phyloP scores from a whole-genome alignment of 305 asterid genomes.

The Fraxinus platypoda region DNA sequence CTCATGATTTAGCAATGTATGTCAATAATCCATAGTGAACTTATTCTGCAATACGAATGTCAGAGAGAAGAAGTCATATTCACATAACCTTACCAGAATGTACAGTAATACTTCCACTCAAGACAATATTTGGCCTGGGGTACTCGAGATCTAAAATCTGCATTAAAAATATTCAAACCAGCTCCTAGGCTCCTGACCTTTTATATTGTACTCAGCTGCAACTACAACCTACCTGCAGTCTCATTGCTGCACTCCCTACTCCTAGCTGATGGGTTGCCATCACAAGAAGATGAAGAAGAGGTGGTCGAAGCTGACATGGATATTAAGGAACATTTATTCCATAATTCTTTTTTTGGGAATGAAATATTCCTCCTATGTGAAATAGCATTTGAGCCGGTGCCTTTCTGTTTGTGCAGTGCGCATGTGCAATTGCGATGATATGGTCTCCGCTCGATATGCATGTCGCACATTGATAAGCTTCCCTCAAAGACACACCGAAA shows the following conservation, averaged over 20 bases:
- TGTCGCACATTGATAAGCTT: constrained; percentile 31
- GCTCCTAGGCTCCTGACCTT: background rate
- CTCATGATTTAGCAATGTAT: background rate
- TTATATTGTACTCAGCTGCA: background rate
- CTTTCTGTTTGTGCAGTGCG: constrained; percentile 31
- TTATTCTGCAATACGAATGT: background rate
- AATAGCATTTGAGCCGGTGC: constrained; percentile 19
- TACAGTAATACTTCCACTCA: background rate
- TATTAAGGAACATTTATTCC: constrained; percentile 12
- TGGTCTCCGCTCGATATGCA: constrained; percentile 35
- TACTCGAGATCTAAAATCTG: background rate
- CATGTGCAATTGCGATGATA: constrained; percentile 37
- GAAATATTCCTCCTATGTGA: constrained; percentile 22
- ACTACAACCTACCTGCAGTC: background rate
- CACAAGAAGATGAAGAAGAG: constrained; percentile 21
- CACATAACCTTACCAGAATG: background rate
- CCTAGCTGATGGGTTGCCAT: background rate
- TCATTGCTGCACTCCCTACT: background rate
- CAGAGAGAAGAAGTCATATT: background rate
- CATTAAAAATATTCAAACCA: background rate
- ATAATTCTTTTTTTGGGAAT: constrained; percentile 19
- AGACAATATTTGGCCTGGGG: background rate
- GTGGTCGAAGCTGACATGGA: constrained; percentile 19
- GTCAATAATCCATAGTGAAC: background rate
- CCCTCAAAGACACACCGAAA: constrained; percentile 30